These are phyloP conservation scores for Daldinia sp. DNA, from an alignment of 2,329 filamentous ascomycete species.

Conservation along the genomic window DNA sequence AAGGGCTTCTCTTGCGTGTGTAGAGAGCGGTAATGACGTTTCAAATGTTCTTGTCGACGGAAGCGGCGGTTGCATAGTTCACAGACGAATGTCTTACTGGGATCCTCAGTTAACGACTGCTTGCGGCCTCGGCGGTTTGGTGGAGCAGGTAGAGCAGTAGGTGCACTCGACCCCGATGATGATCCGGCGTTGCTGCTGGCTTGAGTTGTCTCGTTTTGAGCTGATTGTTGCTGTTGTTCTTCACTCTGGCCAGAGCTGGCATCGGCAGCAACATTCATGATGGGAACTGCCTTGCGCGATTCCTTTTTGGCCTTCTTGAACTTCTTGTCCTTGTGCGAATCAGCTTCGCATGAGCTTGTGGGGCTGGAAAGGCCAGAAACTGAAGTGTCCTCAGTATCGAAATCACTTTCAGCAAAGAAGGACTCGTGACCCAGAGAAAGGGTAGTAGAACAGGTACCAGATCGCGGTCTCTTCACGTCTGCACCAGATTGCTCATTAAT, in stretches of 20 bases:
- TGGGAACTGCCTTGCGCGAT: constrained; percentile 46
- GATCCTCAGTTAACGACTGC: constrained; percentile 97
- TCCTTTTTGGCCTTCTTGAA: constrained; percentile 64
- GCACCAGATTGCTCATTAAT: constrained; percentile 63
- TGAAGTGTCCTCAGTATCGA: constrained; percentile 75
- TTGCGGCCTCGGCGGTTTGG: constrained; percentile 94
- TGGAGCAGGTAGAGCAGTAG: constrained; percentile 60
- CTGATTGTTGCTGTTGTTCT: constrained; percentile 49
- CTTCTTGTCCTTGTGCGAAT: constrained; percentile 65
- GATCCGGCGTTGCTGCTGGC: constrained; percentile 50
- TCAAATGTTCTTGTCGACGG: constrained; percentile 97
- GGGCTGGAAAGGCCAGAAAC: constrained; percentile 71
- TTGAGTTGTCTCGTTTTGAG: constrained; percentile 49
- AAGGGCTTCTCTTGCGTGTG: constrained; percentile 99
- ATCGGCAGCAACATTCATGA: constrained; percentile 55
- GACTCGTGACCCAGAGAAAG: constrained; percentile 77
- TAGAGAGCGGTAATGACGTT: constrained; percentile 97
- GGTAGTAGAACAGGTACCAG: constrained; percentile 72
- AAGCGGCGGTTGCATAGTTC: constrained; percentile 96
- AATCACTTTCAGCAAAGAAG: constrained; percentile 77
- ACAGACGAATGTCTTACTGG: constrained; percentile 98
- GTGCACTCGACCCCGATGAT: constrained; percentile 57
- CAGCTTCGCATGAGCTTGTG: constrained; percentile 60
- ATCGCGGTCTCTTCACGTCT: constrained; percentile 74
- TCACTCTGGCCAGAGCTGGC: constrained; percentile 48